Evolutionary conservation across 495 filamentous ascomycete species (phyloP).

Genomic region (Penicillium herquei): DNA sequence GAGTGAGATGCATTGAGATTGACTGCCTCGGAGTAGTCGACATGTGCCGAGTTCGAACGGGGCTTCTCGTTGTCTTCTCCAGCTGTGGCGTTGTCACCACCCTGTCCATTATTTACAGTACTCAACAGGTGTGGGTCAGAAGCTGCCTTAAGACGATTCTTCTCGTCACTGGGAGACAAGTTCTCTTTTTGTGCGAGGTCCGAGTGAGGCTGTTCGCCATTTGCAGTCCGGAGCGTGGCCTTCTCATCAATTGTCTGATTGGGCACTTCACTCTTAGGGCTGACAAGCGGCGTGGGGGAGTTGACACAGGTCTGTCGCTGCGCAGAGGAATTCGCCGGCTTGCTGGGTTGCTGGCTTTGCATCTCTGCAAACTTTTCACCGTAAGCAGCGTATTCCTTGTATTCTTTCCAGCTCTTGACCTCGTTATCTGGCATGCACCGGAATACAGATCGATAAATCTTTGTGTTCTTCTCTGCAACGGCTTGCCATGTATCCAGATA

Average conservation of each 20-base stretch:
- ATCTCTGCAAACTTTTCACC: constrained; percentile 74
- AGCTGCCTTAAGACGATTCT: constrained; percentile 33
- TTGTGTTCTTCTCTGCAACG: constrained; percentile 93
- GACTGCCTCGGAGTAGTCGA: constrained; percentile 50
- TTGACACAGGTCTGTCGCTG: constrained; percentile 32
- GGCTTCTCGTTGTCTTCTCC: constrained; percentile 35
- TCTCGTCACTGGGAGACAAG: constrained; percentile 40
- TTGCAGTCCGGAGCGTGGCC: constrained; percentile 7
- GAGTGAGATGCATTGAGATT: constrained; percentile 45
- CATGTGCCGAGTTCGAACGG: constrained; percentile 32
- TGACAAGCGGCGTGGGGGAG: constrained; percentile 19
- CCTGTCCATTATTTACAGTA: constrained; percentile 16
- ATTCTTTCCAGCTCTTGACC: constrained; percentile 90
- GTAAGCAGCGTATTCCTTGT: constrained; percentile 83
- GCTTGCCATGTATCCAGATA: constrained; percentile 83
- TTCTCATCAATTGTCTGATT: constrained; percentile 32
- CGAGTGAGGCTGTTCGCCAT: constrained; percentile 20
- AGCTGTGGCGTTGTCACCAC: constrained; percentile 21
- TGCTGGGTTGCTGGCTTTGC: constrained; percentile 51
- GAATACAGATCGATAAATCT: constrained; percentile 89
- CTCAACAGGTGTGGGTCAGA: constrained; percentile 23
- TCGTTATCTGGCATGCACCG: constrained; percentile 95
- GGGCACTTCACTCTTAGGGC: constrained; percentile 20
- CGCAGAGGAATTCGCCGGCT: constrained; percentile 34
- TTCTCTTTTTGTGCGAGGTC: constrained; percentile 31